Evolutionary conservation across 2,329 filamentous ascomycete species (phyloP).

Genomic region (Pezicula neosporulosa): DNA sequence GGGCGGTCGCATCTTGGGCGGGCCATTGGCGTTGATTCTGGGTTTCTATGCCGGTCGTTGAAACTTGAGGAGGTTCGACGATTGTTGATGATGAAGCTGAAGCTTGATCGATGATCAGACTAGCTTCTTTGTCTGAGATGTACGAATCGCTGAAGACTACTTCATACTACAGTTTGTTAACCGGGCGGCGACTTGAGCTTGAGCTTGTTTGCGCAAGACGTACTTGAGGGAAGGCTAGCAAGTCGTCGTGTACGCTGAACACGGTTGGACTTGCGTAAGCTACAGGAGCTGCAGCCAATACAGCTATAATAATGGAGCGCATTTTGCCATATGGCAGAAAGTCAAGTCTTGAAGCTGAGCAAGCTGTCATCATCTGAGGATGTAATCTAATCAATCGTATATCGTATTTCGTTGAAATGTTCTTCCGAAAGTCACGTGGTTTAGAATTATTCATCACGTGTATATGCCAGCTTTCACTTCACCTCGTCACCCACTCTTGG

Average conservation of each 20-base stretch:
- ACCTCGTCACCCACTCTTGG: too few relatives aligned
- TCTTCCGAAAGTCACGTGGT: too few relatives aligned
- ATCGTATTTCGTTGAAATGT: too few relatives aligned
- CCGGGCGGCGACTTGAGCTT: slow-evolving; percentile 2
- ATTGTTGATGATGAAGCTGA: slow-evolving; percentile 19
- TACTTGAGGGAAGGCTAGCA: slow-evolving; percentile 70
- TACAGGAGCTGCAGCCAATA: slow-evolving; percentile 26
- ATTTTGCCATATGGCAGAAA: slow-evolving; percentile 29
- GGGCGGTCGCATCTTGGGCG: slow-evolving; percentile 2
- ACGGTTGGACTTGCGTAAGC: slow-evolving; percentile 50
- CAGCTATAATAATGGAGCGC: slow-evolving; percentile 21
- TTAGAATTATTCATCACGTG: too few relatives aligned
- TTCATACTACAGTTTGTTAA: slow-evolving; percentile 50
- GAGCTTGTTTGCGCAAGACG: slow-evolving; percentile 8
- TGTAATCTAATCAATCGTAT: background rate
- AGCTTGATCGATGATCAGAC: slow-evolving; percentile 37
- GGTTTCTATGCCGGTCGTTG: slow-evolving; percentile 19
- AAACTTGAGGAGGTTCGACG: slow-evolving; percentile 14
- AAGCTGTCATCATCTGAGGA: background rate
- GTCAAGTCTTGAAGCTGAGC: background rate
- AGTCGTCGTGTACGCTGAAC: slow-evolving; percentile 70
- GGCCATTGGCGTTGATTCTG: slow-evolving; percentile 6
- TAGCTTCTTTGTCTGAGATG: slow-evolving; percentile 54
- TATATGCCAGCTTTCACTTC: too few relatives aligned
- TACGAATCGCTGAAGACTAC: slow-evolving; percentile 59